Base-by-base conservation (phyloP, 2,329 filamentous ascomycete species). In the Pseudocercospora vitis region DNA sequence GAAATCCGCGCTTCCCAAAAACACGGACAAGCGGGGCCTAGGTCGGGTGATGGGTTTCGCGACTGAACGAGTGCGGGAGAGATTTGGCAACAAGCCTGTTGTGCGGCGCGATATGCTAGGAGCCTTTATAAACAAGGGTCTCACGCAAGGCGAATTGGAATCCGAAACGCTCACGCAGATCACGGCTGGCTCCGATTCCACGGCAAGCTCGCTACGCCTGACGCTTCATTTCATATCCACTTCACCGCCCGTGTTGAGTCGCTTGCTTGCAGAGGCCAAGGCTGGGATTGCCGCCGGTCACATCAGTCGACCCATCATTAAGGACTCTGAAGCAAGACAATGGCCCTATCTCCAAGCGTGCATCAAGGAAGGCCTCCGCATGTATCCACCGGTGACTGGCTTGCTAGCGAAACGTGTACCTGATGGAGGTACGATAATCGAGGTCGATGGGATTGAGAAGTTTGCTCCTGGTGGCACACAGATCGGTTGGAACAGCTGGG, bases 121-220 rank as follows among this genome's bases (percentile, higher is more conserved):
- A 2, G 76, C 77, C 0, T 81, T 81, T 60, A 73, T 81, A 50
- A 70, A 70, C 8, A 73, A 76, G 55, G 74, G 73, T 61, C 63
- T 79, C 1, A 66, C 68, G 44, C 61, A 73, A 66, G 56, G 69
- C 12, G 65, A 77, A 60, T 71, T 67, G 53, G 77, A 68, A 64
- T 74, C 67, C 56, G 76, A 78, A 56, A 73, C 70, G 0, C 57
- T 76, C 3, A 68, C 75, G 9, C 74, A 77, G 53, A 76, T 78
- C 33, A 70, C 81, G 4, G 81, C 81, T 3, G 82, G 81, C 3
- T 80, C 79, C 0, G 81, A 84, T 55, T 83, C 80, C 0, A 81
- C 80, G 0, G 79, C 82, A 0, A 80, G 78, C 0, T 75, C 75
- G 1, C 74, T 85, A 7, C 76, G 81, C 2, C 71, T 76, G 31